Evolutionary conservation across 768 basidiomycete species (phyloP).

Genomic region (Leccinellum rugosiceps): DNA sequence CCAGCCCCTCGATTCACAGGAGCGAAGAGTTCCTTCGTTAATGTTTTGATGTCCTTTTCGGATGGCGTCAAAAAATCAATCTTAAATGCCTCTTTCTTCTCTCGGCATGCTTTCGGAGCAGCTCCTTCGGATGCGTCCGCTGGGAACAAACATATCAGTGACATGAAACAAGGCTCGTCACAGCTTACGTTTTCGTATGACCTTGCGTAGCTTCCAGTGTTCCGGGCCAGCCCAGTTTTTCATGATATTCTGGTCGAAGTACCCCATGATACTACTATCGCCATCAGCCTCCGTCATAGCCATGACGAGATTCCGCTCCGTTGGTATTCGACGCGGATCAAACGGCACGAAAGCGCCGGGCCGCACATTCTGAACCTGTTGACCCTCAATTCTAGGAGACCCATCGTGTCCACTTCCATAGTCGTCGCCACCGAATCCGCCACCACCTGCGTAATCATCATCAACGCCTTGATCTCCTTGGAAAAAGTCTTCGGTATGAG

Average conservation of each 20-base stretch:
- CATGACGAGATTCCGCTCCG: constrained; percentile 79
- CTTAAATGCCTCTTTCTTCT: constrained; percentile 77
- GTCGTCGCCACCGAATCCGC: constrained; percentile 42
- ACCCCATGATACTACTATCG: constrained; percentile 65
- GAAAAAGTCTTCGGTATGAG: constrained; percentile 63
- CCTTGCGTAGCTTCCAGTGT: constrained; percentile 92
- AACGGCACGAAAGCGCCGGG: constrained; percentile 68
- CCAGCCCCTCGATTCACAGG: constrained; percentile 67
- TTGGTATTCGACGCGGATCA: constrained; percentile 77
- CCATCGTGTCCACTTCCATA: constrained; percentile 38
- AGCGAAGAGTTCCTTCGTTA: constrained; percentile 72
- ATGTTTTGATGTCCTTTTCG: constrained; percentile 57
- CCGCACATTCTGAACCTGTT: constrained; percentile 35
- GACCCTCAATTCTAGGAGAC: constrained; percentile 43
- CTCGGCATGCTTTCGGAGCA: constrained; percentile 54
- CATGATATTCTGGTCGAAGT: constrained; percentile 81
- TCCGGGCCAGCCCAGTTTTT: constrained; percentile 99
- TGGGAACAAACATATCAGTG: constrained; percentile 15
- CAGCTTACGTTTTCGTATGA: constrained; percentile 70
- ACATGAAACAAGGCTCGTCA: neutral
- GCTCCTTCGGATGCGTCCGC: constrained; percentile 51
- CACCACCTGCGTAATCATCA: constrained; percentile 43
- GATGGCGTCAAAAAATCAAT: constrained; percentile 72
- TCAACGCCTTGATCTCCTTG: constrained; percentile 55
- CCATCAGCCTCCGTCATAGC: constrained; percentile 74